Conservation (phyloP, 495 filamentous ascomycete species). For the Gamarada debralockiae region DNA sequence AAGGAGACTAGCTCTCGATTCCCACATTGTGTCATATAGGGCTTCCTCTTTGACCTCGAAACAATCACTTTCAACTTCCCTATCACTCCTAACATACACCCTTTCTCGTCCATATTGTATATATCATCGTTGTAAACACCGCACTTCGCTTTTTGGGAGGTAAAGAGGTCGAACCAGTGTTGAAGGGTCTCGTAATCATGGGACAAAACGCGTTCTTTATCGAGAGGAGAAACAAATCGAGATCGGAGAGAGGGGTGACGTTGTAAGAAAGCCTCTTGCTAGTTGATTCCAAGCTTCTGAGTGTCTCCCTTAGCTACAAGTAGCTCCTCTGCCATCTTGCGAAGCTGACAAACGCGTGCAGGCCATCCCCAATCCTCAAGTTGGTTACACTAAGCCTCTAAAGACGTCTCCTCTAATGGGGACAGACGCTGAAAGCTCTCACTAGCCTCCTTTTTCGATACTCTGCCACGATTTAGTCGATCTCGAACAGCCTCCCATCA, state of each 20-base stretch:
- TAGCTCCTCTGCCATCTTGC: no score
- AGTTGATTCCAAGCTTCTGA: background rate
- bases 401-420: no score
- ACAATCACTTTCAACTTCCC: background rate
- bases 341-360: no score
- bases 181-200: background rate
- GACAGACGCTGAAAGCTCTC: no score
- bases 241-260: background rate
- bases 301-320: no score
- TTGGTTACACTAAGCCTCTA: no score
- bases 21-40: background rate
- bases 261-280: background rate
- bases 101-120: constrained; percentile 4
- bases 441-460: no score
- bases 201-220: background rate
- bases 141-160: background rate
- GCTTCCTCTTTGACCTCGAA: background rate
- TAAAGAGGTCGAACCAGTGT: background rate
- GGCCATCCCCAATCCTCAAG: no score
- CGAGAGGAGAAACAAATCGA: background rate
- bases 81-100: background rate
- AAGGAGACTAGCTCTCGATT: background rate
- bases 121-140: background rate
- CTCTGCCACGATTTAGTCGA: no score
- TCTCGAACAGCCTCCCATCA: no score